Evolutionary conservation across 106 monocot species (phyloP).

Genomic region (Dendrobium nobile): DNA sequence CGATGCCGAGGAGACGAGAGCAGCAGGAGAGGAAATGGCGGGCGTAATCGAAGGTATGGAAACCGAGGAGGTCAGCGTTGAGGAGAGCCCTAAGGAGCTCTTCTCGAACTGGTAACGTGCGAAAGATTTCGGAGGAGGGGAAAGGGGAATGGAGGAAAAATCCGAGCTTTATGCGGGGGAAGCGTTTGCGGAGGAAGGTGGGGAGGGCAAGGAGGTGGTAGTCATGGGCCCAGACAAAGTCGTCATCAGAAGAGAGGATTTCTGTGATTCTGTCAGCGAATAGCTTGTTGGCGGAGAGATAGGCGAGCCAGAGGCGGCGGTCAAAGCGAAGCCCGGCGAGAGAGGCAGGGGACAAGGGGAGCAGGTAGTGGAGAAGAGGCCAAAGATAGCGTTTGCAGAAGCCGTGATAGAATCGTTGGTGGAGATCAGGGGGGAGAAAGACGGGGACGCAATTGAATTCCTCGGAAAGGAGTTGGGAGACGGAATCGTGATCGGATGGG

Average conservation of each 20-base stretch:
- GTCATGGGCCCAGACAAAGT: constrained; percentile 75
- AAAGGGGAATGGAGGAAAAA: constrained; percentile 89
- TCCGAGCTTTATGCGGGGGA: constrained; percentile 50
- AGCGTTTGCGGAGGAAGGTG: constrained; percentile 63
- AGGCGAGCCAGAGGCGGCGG: constrained; percentile 51
- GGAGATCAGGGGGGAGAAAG: constrained; percentile 45
- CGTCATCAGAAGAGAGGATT: constrained; percentile 55
- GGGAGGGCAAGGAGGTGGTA: constrained; percentile 80
- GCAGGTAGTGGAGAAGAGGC: constrained; percentile 80
- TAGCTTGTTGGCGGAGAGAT: constrained; percentile 61
- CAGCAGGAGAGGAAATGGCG: constrained; percentile 75
- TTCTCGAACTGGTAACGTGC: constrained; percentile 68
- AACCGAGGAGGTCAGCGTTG: constrained; percentile 72
- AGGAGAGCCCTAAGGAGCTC: constrained; percentile 65
- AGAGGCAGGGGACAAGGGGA: constrained; percentile 41
- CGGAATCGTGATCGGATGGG: constrained; percentile 28
- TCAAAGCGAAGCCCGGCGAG: constrained; percentile 38
- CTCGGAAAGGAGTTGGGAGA: constrained; percentile 30
- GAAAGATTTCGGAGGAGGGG: constrained; percentile 81
- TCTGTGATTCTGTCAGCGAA: constrained; percentile 64
- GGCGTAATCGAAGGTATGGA: constrained; percentile 91
- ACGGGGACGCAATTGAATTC: constrained; percentile 69
- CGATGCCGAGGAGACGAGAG: constrained; percentile 65
- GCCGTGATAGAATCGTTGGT: constrained; percentile 68
- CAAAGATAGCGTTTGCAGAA: constrained; percentile 94